Evolutionary conservation across 1,284 basidiomycete species (phyloP), one percentile per base, ranked within the genome.

Genomic region (Malassezia obtusa): DNA sequence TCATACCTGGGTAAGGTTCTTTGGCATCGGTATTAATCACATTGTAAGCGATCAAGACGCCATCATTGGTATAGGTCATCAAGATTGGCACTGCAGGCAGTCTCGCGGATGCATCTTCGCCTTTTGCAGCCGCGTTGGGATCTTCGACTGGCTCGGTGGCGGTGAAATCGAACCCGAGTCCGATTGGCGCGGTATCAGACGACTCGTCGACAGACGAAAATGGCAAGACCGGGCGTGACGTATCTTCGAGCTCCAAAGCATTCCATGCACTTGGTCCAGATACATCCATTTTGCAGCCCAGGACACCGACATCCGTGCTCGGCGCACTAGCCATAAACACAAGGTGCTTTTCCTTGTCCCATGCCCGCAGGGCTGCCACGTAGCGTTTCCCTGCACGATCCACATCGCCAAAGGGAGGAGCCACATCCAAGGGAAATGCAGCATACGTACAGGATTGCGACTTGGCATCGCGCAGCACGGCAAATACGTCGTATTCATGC

Each of bases 41-140:
- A 64, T 83, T 78, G 84, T 87, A 89, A 2, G 79, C 86, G 33
- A 83, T 79, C 31, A 89, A 53, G 0, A 86, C 85, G 17, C 87
- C 87, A 64, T 89, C 87, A 55, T 82, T 86, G 4, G 85, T 80
- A 69, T 87, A 89, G 4, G 82, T 81, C 66, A 82, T 85, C 68
- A 88, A 76, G 47, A 87, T 78, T 0, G 87, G 87, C 14, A 73
- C 66, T 1, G 78, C 74, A 2, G 76, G 74, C 4, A 79, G 60
- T 57, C 77, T 79, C 4, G 74, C 64, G 9, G 71, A 68, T 36
- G 76, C 63, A 36, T 73, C 76, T 17, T 75, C 74, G 0, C 77
- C 77, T 9, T 76, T 74, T 6, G 76, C 76, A 17, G 77, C 76
- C 9, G 80, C 78, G n/a, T 80, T 76, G 6, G 82, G 80, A 56